These are phyloP conservation scores for Trichoderma harzianum DNA, from an alignment of 2,329 filamentous ascomycete species.

Conservation along the genomic window DNA sequence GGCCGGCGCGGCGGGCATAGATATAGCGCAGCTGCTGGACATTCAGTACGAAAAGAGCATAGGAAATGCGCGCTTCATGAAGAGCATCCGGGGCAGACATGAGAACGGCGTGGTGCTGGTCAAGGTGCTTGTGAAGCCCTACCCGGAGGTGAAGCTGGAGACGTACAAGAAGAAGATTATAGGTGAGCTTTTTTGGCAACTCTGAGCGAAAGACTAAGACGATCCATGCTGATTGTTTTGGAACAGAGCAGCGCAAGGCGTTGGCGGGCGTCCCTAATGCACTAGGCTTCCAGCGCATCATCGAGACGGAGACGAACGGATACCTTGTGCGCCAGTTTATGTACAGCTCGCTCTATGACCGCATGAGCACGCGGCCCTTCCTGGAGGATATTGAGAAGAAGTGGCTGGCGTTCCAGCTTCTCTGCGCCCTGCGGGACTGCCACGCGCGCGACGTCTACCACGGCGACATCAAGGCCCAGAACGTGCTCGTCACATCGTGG, in stretches of 20 bases:
- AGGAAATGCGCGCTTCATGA: constrained; percentile 92
- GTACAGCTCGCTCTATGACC: constrained; percentile 95
- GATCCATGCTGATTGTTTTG: neutral
- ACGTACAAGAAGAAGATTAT: constrained; percentile 74
- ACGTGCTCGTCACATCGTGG: constrained; percentile 95
- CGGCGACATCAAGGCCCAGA: constrained; percentile 98
- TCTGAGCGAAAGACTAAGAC: neutral
- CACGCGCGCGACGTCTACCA: constrained; percentile 88
- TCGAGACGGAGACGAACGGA: constrained; percentile 88
- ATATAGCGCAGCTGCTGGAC: constrained; percentile 87
- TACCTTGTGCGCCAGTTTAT: constrained; percentile 93
- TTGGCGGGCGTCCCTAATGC: constrained; percentile 86
- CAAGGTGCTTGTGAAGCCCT: constrained; percentile 93
- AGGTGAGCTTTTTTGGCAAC: constrained; percentile 47
- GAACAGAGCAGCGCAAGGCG: constrained; percentile 69
- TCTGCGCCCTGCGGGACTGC: constrained; percentile 89
- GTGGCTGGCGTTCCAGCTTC: constrained; percentile 93
- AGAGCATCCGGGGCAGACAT: constrained; percentile 86
- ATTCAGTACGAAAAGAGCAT: constrained; percentile 89
- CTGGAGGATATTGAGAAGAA: constrained; percentile 98
- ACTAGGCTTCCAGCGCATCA: constrained; percentile 80
- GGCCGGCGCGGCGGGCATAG: constrained; percentile 87
- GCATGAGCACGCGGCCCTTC: constrained; percentile 92
- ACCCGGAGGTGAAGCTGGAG: constrained; percentile 74
- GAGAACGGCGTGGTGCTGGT: constrained; percentile 89